phyloP scores from a whole-genome alignment of 192 early-diverging fungal genomes.

The Geranomyces variabilis region DNA sequence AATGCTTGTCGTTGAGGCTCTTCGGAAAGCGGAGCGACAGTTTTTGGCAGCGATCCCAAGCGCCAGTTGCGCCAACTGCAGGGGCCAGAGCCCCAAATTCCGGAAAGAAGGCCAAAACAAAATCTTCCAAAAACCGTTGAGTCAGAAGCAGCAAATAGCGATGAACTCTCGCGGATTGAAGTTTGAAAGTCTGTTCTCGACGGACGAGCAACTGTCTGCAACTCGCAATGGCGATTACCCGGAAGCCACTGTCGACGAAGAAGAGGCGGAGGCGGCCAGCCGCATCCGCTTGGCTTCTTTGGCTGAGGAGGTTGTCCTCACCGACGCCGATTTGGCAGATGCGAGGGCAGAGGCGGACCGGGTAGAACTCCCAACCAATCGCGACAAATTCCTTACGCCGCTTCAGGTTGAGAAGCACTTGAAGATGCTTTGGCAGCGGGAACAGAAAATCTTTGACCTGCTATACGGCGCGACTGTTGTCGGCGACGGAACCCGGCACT shows the following conservation, averaged over 20 bases:
- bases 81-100: slow-evolving; percentile 65
- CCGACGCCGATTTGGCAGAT: slow-evolving; percentile 18
- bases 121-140: slow-evolving; percentile 78
- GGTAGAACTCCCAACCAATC: slow-evolving; percentile 10
- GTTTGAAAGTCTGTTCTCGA: slow-evolving; percentile 34
- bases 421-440: slow-evolving; percentile 75
- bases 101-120: slow-evolving; percentile 82
- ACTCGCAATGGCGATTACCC: neutral
- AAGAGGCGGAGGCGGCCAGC: neutral
- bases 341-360: neutral
- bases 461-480: slow-evolving; percentile 70
- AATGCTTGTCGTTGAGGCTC: slow-evolving; percentile 49
- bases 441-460: slow-evolving; percentile 73
- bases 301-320: neutral
- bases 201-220: slow-evolving; percentile 20
- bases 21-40: slow-evolving; percentile 52
- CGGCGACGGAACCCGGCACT: slow-evolving; percentile 38
- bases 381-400: slow-evolving; percentile 65
- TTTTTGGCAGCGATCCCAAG: slow-evolving; percentile 50
- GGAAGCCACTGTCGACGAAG: slow-evolving; percentile 19
- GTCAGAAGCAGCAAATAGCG: slow-evolving; percentile 60
- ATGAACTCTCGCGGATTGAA: slow-evolving; percentile 66
- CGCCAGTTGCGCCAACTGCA: slow-evolving; percentile 49
- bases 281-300: neutral
- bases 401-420: slow-evolving; percentile 80